phyloP scores from a whole-genome alignment of 1,284 basidiomycete species.

The Microbotryum violaceum region DNA sequence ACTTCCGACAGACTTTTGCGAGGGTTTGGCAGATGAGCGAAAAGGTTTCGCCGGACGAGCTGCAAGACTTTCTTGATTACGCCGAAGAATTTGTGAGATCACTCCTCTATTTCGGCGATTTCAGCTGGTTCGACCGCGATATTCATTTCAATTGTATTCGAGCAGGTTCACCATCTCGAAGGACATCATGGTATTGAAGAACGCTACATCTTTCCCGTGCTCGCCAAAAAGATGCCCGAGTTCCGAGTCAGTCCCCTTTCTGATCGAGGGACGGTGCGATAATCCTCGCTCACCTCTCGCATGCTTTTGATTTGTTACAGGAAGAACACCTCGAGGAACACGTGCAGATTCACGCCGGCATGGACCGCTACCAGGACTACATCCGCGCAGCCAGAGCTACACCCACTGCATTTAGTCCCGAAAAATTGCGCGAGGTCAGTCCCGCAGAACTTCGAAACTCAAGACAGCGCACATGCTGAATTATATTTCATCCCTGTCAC shows the following conservation, averaged over 20 bases:
- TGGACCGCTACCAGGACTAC: conserved; percentile 1
- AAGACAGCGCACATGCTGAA: too few relatives aligned
- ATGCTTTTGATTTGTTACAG: too few relatives aligned
- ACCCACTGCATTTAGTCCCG: conserved; percentile 10
- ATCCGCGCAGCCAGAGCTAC: conserved; percentile 8
- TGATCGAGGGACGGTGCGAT: too few relatives aligned
- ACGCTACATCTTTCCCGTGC: conserved; percentile 26
- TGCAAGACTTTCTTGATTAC: conserved; percentile 16
- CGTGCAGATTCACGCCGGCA: conserved; percentile 23
- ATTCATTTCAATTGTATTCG: too few relatives aligned
- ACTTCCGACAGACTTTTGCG: conserved; percentile 22
- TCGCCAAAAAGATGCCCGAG: conserved; percentile 27
- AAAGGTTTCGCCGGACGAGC: conserved; percentile 1
- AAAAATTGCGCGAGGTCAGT: not conserved
- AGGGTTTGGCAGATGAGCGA: conserved; percentile 8
- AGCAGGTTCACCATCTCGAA: conserved; percentile 6
- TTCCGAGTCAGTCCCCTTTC: conserved; percentile 3
- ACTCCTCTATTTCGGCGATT: too few relatives aligned
- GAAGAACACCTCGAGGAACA: conserved; percentile 28
- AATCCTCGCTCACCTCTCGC: too few relatives aligned
- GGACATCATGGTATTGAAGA: conserved; percentile 30
- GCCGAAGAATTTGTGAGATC: conserved; percentile 9
- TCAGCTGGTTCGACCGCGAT: too few relatives aligned
- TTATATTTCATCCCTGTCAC: not conserved
- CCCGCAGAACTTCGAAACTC: too few relatives aligned